These are phyloP conservation scores for Articulospora tetracladia DNA, from an alignment of 495 filamentous ascomycete genomes.

Conservation along the genomic window DNA sequence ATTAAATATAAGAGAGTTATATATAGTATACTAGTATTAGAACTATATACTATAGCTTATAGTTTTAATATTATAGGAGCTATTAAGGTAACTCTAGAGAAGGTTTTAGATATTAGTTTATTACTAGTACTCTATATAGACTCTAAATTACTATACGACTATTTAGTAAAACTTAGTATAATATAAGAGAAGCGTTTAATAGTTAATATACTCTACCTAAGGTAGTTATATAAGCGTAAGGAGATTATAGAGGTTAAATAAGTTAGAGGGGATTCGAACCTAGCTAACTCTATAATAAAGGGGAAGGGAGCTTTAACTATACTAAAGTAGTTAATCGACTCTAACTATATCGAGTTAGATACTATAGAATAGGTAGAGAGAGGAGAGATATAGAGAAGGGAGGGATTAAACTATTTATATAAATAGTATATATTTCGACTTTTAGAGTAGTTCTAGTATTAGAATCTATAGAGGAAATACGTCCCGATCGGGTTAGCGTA, in stretches of 20 bases:
- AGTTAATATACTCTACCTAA: slow-evolving; percentile 12
- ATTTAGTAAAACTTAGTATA: slow-evolving; percentile 9
- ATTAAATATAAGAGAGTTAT: slow-evolving; percentile 23
- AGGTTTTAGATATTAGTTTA: not conserved
- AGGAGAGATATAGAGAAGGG: too few relatives aligned
- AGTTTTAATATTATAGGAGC: slow-evolving; percentile 8
- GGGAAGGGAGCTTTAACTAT: not conserved
- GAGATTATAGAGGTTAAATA: slow-evolving; percentile 19
- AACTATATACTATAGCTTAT: slow-evolving; percentile 14
- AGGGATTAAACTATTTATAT: not conserved
- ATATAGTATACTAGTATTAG: slow-evolving; percentile 11
- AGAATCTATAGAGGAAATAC: too few relatives aligned
- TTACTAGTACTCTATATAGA: slow-evolving; percentile 13
- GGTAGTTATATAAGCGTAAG: slow-evolving; percentile 14
- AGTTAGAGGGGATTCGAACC: slow-evolving; percentile 17
- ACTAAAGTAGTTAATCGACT: slow-evolving; percentile 18
- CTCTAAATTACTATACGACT: slow-evolving; percentile 16
- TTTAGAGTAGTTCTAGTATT: slow-evolving; percentile 6
- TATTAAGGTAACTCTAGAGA: slow-evolving; percentile 4
- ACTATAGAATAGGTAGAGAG: slow-evolving; percentile 15
- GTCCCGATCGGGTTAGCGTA: too few relatives aligned
- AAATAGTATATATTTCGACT: not conserved
- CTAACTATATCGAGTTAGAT: slow-evolving; percentile 9
- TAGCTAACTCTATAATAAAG: slow-evolving; percentile 19
- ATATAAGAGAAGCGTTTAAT: slow-evolving; percentile 18